A percentile compares a stretch with the other conserved stretches of the same genome.
phyloP scores from a whole-genome alignment of 2,329 filamentous ascomycete genomes.

The Aspergillus piperis region DNA sequence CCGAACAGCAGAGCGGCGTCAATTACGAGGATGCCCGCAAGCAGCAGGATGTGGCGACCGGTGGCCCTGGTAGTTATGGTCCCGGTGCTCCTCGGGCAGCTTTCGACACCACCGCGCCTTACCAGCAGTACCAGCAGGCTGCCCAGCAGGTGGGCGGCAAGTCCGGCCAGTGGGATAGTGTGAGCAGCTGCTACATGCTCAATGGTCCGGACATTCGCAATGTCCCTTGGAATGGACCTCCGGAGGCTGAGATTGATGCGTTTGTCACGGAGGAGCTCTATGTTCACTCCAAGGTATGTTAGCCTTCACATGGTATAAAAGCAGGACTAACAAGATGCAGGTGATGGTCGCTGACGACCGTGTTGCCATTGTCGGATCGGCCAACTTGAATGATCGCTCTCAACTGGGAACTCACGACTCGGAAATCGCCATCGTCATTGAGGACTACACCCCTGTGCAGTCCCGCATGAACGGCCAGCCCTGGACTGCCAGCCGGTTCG shows the following conservation, averaged over 20 bases:
- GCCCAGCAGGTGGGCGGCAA: constrained; percentile 56
- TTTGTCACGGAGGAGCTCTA: constrained; percentile 66
- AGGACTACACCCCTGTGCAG: constrained; percentile 71
- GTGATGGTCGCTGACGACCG: constrained; percentile 81
- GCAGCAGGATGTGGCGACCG: constrained; percentile 49
- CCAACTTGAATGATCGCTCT: constrained; percentile 88
- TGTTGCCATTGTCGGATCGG: constrained; percentile 79
- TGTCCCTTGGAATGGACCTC: constrained; percentile 59
- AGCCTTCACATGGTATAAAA: neutral
- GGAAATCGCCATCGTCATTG: constrained; percentile 86
- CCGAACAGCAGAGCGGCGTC: constrained; percentile 46
- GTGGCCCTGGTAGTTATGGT: constrained; percentile 45
- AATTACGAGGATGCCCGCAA: constrained; percentile 48
- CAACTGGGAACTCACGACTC: constrained; percentile 88
- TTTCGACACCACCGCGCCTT: constrained; percentile 50
- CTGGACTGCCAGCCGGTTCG: constrained; percentile 78
- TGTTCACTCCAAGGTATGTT: constrained; percentile 56
- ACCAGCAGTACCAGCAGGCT: constrained; percentile 71
- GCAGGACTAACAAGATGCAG: constrained; percentile 32
- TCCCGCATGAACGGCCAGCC: constrained; percentile 77
- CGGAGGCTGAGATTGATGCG: constrained; percentile 60
- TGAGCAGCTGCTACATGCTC: constrained; percentile 82
- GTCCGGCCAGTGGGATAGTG: constrained; percentile 68
- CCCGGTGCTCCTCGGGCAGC: constrained; percentile 36
- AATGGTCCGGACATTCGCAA: constrained; percentile 68